Conservation (phyloP, 1,139 yeast species). For the Pichia sp. region DNA sequence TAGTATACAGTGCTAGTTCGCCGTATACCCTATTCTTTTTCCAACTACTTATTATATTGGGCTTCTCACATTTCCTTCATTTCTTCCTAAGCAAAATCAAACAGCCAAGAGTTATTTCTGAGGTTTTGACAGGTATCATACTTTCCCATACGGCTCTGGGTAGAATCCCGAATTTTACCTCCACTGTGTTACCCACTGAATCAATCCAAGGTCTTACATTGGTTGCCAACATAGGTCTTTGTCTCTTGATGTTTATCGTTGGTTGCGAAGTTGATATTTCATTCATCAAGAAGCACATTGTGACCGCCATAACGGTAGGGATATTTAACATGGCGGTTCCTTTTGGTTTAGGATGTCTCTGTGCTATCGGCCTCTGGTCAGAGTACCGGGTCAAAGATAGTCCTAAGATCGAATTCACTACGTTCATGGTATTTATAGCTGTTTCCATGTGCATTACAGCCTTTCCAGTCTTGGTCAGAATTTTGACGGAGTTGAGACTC, state of each 20-base stretch:
- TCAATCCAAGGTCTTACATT: slow-evolving; percentile 58
- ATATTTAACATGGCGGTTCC: slow-evolving; percentile 65
- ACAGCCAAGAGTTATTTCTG: slow-evolving; percentile 75
- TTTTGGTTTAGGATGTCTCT: slow-evolving; percentile 67
- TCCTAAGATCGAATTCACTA: slow-evolving; percentile 61
- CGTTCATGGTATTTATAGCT: slow-evolving; percentile 69
- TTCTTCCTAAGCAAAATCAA: slow-evolving; percentile 49
- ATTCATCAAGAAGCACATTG: slow-evolving; percentile 50
- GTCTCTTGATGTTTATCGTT: slow-evolving; percentile 62
- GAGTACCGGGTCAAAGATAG: too few relatives aligned
- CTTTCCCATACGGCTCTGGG: slow-evolving; percentile 69
- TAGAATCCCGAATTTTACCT: slow-evolving; percentile 56
- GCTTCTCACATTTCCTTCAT: slow-evolving; percentile 47
- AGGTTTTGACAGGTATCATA: slow-evolving; percentile 65
- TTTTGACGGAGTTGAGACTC: slow-evolving; percentile 61
- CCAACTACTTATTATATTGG: slow-evolving; percentile 49
- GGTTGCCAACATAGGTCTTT: slow-evolving; percentile 66
- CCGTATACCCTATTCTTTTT: slow-evolving; percentile 58
- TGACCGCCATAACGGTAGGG: slow-evolving; percentile 61
- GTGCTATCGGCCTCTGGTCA: slow-evolving; percentile 58
- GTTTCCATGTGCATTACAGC: slow-evolving; percentile 81
- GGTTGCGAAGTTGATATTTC: slow-evolving; percentile 70
- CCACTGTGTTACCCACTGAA: slow-evolving; percentile 50
- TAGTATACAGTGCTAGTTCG: slow-evolving; percentile 43
- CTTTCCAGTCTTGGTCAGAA: slow-evolving; percentile 75